Percentiles rank a stretch among this genome's conserved stretches.
These are phyloP conservation scores for Monascus ruber DNA, from an alignment of 2,329 filamentous ascomycete species.

Conservation along the genomic window DNA sequence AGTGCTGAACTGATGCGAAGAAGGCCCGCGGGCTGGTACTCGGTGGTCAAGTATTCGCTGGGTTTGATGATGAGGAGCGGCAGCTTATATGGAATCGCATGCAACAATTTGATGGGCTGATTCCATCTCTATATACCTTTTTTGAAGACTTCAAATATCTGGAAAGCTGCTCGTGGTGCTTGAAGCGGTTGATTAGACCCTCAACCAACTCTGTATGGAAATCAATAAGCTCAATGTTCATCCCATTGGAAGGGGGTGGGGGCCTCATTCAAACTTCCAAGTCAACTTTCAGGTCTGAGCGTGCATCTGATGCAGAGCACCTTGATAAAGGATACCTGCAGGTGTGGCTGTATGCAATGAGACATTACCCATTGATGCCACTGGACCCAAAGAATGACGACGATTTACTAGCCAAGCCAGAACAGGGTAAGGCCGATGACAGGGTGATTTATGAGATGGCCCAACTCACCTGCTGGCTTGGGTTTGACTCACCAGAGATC, in stretches of 20 bases:
- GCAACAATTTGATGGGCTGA: constrained; percentile 16
- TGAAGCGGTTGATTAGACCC: constrained; percentile 17
- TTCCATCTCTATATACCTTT: constrained; percentile 27
- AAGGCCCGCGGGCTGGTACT: constrained; percentile 15
- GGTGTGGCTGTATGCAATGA: constrained; percentile 21
- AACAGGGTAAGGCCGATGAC: constrained; percentile 8
- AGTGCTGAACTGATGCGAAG: constrained; percentile 10
- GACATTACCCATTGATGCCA: constrained; percentile 10
- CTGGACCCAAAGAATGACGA: constrained; percentile 1
- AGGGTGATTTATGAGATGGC: constrained; percentile 9
- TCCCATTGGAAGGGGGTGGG: constrained; percentile 3
- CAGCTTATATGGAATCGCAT: constrained; percentile 18
- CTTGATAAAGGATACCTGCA: constrained; percentile 13
- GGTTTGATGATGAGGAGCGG: constrained; percentile 18
- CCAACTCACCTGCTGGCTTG: constrained; percentile 8
- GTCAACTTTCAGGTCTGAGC: constrained; percentile 9
- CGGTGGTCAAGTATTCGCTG: constrained; percentile 20
- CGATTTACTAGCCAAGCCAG: constrained; percentile 4
- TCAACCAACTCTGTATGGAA: constrained; percentile 3
- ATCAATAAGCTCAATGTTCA: constrained; percentile 2
- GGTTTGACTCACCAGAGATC: constrained; percentile 11
- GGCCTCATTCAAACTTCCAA: constrained; percentile 13
- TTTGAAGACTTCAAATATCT: constrained; percentile 28
- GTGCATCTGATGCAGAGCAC: constrained; percentile 3
- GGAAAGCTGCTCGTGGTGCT: constrained; percentile 12